Conservation (phyloP, 768 basidiomycete species). For the Boletales sp. region DNA sequence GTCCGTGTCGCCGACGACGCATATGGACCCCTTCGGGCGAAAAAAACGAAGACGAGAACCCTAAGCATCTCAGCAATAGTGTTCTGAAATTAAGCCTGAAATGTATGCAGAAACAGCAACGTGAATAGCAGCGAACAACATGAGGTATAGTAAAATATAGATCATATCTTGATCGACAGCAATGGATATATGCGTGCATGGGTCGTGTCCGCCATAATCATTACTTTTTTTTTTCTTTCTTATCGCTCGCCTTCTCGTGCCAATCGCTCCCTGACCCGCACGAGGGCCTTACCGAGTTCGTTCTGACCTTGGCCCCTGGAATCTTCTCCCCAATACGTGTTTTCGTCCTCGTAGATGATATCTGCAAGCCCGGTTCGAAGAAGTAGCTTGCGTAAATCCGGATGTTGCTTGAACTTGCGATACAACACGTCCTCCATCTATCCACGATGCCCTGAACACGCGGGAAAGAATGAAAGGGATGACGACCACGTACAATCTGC, state of each 20-base stretch:
- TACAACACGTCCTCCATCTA: conserved; percentile 70
- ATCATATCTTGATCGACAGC: background rate
- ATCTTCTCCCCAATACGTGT: conserved; percentile 66
- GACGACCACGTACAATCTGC: conserved; percentile 40
- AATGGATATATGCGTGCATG: conserved; percentile 1
- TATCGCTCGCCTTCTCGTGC: conserved; percentile 25
- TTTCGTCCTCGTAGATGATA: conserved; percentile 49
- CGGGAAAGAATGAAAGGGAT: background rate
- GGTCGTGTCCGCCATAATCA: background rate
- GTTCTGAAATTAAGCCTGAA: background rate
- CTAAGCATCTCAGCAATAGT: too few species aligned
- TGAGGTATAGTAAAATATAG: too few species aligned
- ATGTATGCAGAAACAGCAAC: background rate
- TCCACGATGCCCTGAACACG: background rate
- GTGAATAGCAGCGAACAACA: too few species aligned
- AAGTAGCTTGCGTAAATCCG: conserved; percentile 7
- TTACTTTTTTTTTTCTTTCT: background rate
- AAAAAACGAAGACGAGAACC: conserved; percentile 17
- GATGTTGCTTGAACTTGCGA: conserved; percentile 70
- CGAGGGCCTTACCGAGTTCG: conserved; percentile 59
- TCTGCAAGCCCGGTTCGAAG: conserved; percentile 13
- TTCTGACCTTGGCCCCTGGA: conserved; percentile 49
- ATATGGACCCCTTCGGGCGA: background rate
- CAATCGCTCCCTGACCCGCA: conserved; percentile 50
- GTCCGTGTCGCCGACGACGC: background rate